Conservation (phyloP, 2,329 filamentous ascomycete species). For the Neonectria punicea region DNA sequence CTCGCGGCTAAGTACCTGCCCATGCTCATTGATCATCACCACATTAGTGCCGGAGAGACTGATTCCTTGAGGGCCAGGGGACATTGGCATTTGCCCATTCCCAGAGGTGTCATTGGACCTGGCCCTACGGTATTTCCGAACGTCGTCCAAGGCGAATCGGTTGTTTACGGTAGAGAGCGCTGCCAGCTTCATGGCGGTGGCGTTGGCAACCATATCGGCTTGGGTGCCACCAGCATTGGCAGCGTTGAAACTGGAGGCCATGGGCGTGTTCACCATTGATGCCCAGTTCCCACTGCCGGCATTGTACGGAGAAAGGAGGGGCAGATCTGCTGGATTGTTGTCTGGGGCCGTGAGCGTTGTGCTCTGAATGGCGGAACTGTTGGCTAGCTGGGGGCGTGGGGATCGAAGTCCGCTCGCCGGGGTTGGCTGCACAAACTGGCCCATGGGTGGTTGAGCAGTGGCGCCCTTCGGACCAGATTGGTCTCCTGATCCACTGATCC, state of each 20-base stretch:
- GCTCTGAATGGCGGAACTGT: conserved; percentile 79
- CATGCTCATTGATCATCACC: conserved; percentile 94
- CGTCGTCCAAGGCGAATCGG: conserved; percentile 94
- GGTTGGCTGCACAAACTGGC: conserved; percentile 89
- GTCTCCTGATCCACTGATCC: conserved; percentile 70
- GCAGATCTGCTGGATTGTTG: conserved; percentile 75
- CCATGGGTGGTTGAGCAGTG: conserved; percentile 85
- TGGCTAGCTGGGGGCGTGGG: conserved; percentile 75
- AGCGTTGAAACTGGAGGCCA: conserved; percentile 85
- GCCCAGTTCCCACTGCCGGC: conserved; percentile 93
- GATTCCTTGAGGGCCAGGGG: conserved; percentile 71
- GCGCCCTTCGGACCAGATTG: conserved; percentile 75
- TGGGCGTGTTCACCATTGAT: conserved; percentile 97
- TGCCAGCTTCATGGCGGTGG: conserved; percentile 98
- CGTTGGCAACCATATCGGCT: conserved; percentile 98
- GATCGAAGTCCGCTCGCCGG: conserved; percentile 81
- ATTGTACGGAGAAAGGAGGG: conserved; percentile 85
- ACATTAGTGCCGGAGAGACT: conserved; percentile 79
- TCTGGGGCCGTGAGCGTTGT: conserved; percentile 81
- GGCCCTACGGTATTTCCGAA: conserved; percentile 92
- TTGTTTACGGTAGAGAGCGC: conserved; percentile 98
- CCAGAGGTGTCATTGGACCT: conserved; percentile 86
- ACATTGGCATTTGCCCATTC: conserved; percentile 69
- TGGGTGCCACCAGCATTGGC: conserved; percentile 68
- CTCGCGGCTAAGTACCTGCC: conserved; percentile 86